Percentiles rank a stretch among this genome's conserved stretches.
These are phyloP conservation scores for Pichia scutulata DNA, from an alignment of 805 yeast genomes.

Conservation along the genomic window DNA sequence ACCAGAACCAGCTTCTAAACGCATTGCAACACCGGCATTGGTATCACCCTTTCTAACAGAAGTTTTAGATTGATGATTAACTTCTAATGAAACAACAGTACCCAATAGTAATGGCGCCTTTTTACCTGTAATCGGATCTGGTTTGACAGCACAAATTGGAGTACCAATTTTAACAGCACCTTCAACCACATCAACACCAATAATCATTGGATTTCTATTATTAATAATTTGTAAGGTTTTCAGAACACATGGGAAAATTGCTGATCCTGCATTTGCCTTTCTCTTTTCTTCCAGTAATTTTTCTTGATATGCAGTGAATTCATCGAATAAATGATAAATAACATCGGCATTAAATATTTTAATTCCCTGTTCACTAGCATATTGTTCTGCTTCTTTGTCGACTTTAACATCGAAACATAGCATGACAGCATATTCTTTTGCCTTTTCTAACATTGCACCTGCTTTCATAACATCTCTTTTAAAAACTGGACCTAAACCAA, in stretches of 20 bases:
- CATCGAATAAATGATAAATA: slow-evolving; percentile 93
- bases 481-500: slow-evolving; percentile 95
- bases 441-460: slow-evolving; percentile 92
- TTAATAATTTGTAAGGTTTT: slow-evolving; percentile 93
- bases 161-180: slow-evolving; percentile 89
- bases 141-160: slow-evolving; percentile 89
- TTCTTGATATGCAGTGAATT: slow-evolving; percentile 86
- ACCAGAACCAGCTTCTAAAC: slow-evolving; percentile 86
- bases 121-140: slow-evolving; percentile 78
- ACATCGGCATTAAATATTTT: slow-evolving; percentile 93
- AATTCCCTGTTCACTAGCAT: slow-evolving; percentile 88
- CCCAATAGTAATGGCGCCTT: slow-evolving; percentile 70
- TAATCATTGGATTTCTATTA: slow-evolving; percentile 98
- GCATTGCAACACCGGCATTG: slow-evolving; percentile 96
- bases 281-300: slow-evolving; percentile 85
- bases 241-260: slow-evolving; percentile 91
- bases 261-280: slow-evolving; percentile 78
- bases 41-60: slow-evolving; percentile 90
- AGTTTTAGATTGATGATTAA: slow-evolving; percentile 80
- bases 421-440: slow-evolving; percentile 95
- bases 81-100: slow-evolving; percentile 87
- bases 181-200: slow-evolving; percentile 95
- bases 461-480: slow-evolving; percentile 99
- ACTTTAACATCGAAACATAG: slow-evolving; percentile 95
- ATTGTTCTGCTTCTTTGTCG: slow-evolving; percentile 97